Evolutionary conservation across 1,139 yeast genomes (phyloP).

Genomic region (Pichia sp.): DNA sequence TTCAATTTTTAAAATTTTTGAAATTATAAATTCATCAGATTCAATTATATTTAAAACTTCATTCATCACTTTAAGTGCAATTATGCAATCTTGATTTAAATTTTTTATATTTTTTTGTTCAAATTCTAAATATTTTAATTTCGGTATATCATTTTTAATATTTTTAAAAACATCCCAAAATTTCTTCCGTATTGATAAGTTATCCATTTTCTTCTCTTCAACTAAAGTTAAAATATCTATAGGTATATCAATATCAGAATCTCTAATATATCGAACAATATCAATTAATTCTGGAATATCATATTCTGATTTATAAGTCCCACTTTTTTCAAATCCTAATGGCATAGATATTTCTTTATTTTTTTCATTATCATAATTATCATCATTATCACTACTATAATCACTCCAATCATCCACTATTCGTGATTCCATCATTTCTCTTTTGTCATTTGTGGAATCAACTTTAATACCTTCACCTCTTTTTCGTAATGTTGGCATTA

Average conservation of each 20-base stretch:
- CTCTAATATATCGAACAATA: conserved; percentile 35
- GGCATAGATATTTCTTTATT: conserved; percentile 3
- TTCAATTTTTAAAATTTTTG: background rate
- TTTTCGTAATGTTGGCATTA: conserved; percentile 63
- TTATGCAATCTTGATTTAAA: conserved; percentile 5
- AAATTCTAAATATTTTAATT: conserved; percentile 14
- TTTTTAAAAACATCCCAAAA: conserved; percentile 22
- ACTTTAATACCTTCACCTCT: conserved; percentile 72
- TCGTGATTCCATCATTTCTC: conserved; percentile 13
- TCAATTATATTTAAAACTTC: background rate
- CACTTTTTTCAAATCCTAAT: conserved; percentile 16
- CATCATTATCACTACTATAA: conserved; percentile 16
- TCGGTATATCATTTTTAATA: conserved; percentile 16
- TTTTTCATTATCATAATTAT: conserved; percentile 17
- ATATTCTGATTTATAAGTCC: conserved; percentile 11
- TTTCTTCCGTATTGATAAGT: conserved; percentile 18
- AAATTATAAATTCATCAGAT: background rate
- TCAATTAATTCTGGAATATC: conserved; percentile 30
- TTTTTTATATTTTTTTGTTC: conserved; percentile 14
- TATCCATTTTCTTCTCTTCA: conserved; percentile 7
- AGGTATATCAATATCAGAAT: conserved; percentile 34
- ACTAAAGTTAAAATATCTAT: conserved; percentile 26
- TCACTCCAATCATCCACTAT: conserved; percentile 12
- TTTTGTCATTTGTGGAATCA: conserved; percentile 21
- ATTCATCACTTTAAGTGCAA: conserved; percentile 2